Conservation (phyloP, 2,329 filamentous ascomycete genomes). For the Didymella glomerata region DNA sequence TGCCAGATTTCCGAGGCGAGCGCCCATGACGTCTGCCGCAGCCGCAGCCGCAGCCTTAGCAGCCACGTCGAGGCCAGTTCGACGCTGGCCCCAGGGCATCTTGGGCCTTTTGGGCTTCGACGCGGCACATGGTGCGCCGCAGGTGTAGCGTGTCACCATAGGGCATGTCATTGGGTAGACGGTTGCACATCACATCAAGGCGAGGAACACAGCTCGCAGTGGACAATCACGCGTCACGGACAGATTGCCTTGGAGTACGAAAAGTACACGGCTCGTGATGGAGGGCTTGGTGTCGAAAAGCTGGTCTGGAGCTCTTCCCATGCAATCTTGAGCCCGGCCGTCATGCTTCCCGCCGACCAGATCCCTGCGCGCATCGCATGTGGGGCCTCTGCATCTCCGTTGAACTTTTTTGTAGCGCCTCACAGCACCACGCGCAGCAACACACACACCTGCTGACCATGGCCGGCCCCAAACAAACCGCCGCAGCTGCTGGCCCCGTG, state of each 20-base stretch:
- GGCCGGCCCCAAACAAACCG: conserved; percentile 59
- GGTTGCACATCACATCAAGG: neutral
- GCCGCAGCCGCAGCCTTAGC: neutral
- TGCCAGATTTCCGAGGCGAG: neutral
- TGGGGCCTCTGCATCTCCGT: conserved; percentile 4
- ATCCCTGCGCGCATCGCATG: conserved; percentile 2
- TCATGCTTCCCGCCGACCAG: neutral
- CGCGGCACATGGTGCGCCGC: conserved; percentile 12
- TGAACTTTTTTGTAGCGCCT: conserved; percentile 15
- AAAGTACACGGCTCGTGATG: too few species aligned
- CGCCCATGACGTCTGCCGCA: conserved; percentile 26
- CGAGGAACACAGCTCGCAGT: neutral
- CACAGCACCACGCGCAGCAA: conserved; percentile 2
- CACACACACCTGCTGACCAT: conserved; percentile 43
- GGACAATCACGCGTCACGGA: neutral
- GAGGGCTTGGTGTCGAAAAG: too few species aligned
- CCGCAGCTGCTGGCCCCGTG: conserved; percentile 57
- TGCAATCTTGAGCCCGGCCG: too few species aligned
- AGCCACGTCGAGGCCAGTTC: conserved; percentile 6
- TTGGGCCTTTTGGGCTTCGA: conserved; percentile 10
- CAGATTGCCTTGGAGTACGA: too few species aligned
- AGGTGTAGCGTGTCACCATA: conserved; percentile 5
- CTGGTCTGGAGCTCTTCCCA: too few species aligned
- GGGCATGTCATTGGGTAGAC: conserved; percentile 7
- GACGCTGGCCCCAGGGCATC: conserved; percentile 7